A percentile compares a stretch with the other conserved stretches of the same genome.
These are phyloP conservation scores for Phyllosticta capitalensis DNA, from an alignment of 2,329 filamentous ascomycete genomes.

Conservation along the genomic window DNA sequence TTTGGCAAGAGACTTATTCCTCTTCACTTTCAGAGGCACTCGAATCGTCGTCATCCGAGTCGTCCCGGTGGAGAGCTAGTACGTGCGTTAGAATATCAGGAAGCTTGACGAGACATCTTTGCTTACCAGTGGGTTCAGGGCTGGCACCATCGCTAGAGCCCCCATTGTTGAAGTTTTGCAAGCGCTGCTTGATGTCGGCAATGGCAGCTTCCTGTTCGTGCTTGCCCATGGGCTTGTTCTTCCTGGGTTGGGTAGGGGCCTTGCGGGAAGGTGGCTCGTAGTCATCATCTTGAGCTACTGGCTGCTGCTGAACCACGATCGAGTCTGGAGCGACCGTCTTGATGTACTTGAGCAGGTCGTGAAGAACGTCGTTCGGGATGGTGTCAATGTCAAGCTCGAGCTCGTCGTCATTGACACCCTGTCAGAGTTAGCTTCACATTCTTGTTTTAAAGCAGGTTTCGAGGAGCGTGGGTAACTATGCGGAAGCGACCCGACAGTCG, in stretches of 20 bases:
- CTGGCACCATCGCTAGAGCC: slow-evolving; percentile 38
- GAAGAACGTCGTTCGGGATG: slow-evolving; percentile 44
- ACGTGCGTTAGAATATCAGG: not conserved
- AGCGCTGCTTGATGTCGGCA: slow-evolving; percentile 50
- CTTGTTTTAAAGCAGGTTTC: no score
- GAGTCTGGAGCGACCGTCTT: slow-evolving; percentile 21
- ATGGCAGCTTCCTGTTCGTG: slow-evolving; percentile 61
- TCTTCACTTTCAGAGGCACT: slow-evolving; percentile 45
- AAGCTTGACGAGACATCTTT: slow-evolving; percentile 9
- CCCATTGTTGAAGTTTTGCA: slow-evolving; percentile 30
- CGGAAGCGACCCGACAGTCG: no score
- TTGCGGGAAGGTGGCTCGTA: slow-evolving; percentile 36
- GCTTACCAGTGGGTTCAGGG: slow-evolving; percentile 27
- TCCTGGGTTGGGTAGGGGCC: slow-evolving; percentile 49
- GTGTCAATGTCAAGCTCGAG: slow-evolving; percentile 58
- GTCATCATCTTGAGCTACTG: slow-evolving; percentile 37
- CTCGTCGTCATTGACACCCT: slow-evolving; percentile 46
- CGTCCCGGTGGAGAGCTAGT: slow-evolving; percentile 25
- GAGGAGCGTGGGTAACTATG: no score
- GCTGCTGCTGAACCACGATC: slow-evolving; percentile 19
- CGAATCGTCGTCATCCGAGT: slow-evolving; percentile 45
- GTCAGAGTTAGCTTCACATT: slow-evolving; percentile 3
- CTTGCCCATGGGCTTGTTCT: slow-evolving; percentile 71
- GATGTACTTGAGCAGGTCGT: slow-evolving; percentile 48
- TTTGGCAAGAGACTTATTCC: slow-evolving; percentile 21